Conservation (phyloP, 2,329 filamentous ascomycete species). For the Arthrobotrys sphaeroides region DNA sequence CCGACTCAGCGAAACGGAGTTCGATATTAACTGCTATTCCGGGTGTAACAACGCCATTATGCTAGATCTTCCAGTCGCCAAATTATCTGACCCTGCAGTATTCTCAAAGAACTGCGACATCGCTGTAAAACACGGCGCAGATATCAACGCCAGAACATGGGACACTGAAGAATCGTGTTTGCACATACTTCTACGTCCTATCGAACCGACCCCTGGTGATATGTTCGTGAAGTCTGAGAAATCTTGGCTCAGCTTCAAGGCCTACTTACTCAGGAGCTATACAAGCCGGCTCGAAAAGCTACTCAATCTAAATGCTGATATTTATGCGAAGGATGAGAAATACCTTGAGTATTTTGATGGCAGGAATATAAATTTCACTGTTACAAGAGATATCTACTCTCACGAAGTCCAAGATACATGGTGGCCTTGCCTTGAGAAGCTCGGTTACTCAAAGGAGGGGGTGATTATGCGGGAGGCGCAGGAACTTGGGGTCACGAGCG, state of each 20-base stretch:
- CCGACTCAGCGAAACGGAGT: neutral
- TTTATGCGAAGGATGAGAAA: slow-evolving; percentile 26
- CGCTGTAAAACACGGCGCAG: slow-evolving; percentile 14
- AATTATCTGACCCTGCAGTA: neutral
- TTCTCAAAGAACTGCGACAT: slow-evolving; percentile 20
- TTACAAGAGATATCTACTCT: slow-evolving; percentile 23
- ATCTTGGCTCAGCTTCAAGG: slow-evolving; percentile 18
- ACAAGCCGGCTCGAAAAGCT: neutral
- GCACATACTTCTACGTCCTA: slow-evolving; percentile 7
- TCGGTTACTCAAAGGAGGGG: neutral
- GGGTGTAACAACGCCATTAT: slow-evolving; percentile 31
- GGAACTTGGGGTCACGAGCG: neutral
- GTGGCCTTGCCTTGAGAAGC: slow-evolving; percentile 6
- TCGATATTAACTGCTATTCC: slow-evolving; percentile 40
- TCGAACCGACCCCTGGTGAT: neutral
- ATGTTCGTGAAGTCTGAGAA: neutral
- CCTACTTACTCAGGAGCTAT: neutral
- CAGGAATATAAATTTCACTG: slow-evolving; percentile 4
- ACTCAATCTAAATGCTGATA: slow-evolving; percentile 16
- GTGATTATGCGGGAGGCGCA: slow-evolving; percentile 9
- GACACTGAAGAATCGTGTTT: slow-evolving; percentile 19
- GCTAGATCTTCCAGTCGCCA: neutral
- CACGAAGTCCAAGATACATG: slow-evolving; percentile 34
- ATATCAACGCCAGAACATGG: slow-evolving; percentile 21
- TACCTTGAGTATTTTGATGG: neutral